These are phyloP conservation scores for Olyra latifolia DNA, from an alignment of 176 grass and related monocot genomes.

Conservation along the genomic window DNA sequence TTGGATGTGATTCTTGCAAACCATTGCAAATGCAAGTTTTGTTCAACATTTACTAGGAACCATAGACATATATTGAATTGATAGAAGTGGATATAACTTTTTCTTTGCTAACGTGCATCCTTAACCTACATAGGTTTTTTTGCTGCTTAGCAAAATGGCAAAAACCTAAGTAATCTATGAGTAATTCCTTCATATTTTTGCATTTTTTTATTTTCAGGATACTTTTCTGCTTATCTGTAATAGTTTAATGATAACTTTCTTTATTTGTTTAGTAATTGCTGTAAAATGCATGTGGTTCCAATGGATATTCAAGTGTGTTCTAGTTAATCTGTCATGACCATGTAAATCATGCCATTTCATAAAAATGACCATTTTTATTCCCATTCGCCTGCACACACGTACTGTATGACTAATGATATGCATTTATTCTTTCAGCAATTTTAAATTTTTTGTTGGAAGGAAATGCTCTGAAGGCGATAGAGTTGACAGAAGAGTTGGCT, in stretches of 20 bases:
- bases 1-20: conserved; percentile 6
- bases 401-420: conserved; percentile 20
- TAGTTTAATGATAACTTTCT: neutral
- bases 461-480: conserved; percentile 81
- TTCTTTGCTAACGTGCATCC: neutral
- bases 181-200: neutral
- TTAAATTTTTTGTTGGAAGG: conserved; percentile 76
- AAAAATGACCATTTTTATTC: neutral
- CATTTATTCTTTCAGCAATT: conserved; percentile 62
- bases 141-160: neutral
- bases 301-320: neutral
- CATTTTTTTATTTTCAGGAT: neutral
- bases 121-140: neutral
- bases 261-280: neutral
- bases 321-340: neutral
- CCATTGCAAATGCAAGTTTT: conserved; percentile 18
- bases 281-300: conserved; percentile 1
- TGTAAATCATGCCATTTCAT: neutral
- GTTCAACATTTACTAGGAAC: neutral
- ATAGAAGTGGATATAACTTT: neutral
- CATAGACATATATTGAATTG: neutral
- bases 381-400: neutral
- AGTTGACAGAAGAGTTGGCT: conserved; percentile 81
- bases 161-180: neutral
- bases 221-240: neutral